Conservation (phyloP, 2,329 filamentous ascomycete genomes). For the Fusarium albidum region DNA sequence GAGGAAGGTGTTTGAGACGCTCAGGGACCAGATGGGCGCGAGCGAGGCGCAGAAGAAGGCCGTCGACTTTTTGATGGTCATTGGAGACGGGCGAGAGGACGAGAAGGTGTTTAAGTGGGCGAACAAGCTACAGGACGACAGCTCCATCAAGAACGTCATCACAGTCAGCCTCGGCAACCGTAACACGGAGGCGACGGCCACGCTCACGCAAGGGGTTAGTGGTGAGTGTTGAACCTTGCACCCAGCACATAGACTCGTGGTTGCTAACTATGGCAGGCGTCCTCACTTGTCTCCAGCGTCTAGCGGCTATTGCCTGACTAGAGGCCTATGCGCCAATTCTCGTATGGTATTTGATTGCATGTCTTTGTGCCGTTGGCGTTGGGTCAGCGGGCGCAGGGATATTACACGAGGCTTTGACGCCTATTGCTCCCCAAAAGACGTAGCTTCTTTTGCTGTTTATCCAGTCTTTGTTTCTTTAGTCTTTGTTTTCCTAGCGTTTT, state of each 20-base stretch:
- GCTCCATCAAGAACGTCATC: slow-evolving; percentile 72
- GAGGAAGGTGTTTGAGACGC: slow-evolving; percentile 72
- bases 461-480: background rate
- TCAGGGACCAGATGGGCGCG: slow-evolving; percentile 51
- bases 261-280: slow-evolving; percentile 45
- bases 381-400: slow-evolving; percentile 35
- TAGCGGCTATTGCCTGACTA: slow-evolving; percentile 43
- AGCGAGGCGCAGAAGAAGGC: slow-evolving; percentile 46
- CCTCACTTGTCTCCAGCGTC: slow-evolving; percentile 52
- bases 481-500: slow-evolving; percentile 2
- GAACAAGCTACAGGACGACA: slow-evolving; percentile 72
- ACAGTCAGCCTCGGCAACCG: slow-evolving; percentile 88
- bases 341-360: slow-evolving; percentile 32
- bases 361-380: slow-evolving; percentile 38
- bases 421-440: slow-evolving; percentile 24
- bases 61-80: slow-evolving; percentile 87
- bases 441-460: slow-evolving; percentile 10
- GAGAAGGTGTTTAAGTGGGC: slow-evolving; percentile 96
- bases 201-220: slow-evolving; percentile 89
- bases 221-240: slow-evolving; percentile 61
- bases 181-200: slow-evolving; percentile 87
- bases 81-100: slow-evolving; percentile 91
- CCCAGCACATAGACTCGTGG: background rate
- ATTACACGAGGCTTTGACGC: slow-evolving; percentile 18
- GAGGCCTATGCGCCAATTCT: slow-evolving; percentile 27